phyloP scores from a whole-genome alignment of 106 monocot genomes.

The Alisma plantagoaquatica region DNA sequence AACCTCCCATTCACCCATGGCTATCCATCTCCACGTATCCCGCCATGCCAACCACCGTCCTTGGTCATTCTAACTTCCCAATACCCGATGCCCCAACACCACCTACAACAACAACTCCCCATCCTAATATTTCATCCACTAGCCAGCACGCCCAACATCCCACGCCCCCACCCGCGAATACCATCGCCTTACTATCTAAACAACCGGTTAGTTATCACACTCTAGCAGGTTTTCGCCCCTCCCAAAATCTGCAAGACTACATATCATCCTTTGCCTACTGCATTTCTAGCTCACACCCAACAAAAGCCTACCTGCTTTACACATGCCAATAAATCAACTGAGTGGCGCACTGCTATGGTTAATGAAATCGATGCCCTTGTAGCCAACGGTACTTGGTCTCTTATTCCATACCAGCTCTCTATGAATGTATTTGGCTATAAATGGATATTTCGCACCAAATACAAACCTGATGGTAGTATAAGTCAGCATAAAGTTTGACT shows the following conservation, averaged over 20 bases:
- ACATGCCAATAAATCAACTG: neutral
- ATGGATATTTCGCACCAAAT: too few relatives aligned
- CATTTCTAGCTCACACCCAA: too few relatives aligned
- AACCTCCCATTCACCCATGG: too few relatives aligned
- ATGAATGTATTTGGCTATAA: too few relatives aligned
- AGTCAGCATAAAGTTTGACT: too few relatives aligned
- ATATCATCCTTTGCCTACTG: neutral
- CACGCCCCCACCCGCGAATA: too few relatives aligned
- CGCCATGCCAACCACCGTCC: neutral
- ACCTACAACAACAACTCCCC: neutral
- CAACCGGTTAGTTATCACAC: neutral
- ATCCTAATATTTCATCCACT: neutral
- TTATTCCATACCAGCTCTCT: neutral
- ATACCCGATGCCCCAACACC: too few relatives aligned
- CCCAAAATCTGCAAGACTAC: neutral
- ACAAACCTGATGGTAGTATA: too few relatives aligned
- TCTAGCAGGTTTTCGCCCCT: neutral
- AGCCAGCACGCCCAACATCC: neutral
- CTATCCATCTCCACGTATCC: too few relatives aligned
- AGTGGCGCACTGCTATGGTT: neutral
- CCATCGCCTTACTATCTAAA: neutral
- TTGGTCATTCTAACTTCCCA: neutral
- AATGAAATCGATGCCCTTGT: neutral
- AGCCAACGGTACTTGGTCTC: neutral
- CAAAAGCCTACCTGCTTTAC: neutral